Conservation (phyloP, 768 basidiomycete genomes). For the Tylopilus plumbeoviolaceoides region DNA sequence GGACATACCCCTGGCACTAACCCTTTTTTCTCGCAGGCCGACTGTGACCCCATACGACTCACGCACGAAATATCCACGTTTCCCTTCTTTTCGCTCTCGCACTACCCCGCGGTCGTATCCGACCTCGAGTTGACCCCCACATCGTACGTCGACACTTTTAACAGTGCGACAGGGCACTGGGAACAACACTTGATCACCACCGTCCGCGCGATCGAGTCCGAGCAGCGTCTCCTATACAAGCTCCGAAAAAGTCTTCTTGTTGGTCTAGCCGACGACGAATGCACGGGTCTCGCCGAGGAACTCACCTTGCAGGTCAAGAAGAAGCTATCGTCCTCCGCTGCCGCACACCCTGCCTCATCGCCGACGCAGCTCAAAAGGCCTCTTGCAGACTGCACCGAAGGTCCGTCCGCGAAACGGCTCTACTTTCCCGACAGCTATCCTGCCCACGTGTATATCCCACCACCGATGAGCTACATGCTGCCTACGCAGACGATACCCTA, state of each 20-base stretch:
- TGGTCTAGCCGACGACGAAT: constrained; percentile 54
- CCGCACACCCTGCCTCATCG: background rate
- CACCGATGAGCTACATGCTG: constrained; percentile 26
- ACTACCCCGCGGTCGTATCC: constrained; percentile 46
- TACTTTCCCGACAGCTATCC: constrained; percentile 27
- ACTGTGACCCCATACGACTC: constrained; percentile 53
- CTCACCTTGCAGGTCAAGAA: constrained; percentile 41
- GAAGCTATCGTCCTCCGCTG: constrained; percentile 7
- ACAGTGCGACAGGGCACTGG: constrained; percentile 54
- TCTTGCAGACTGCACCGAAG: constrained; percentile 21
- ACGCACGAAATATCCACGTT: constrained; percentile 58
- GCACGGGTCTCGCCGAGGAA: constrained; percentile 53
- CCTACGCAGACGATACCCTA: constrained; percentile 27
- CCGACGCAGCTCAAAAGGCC: constrained; percentile 27
- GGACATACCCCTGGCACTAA: constrained; percentile 3
- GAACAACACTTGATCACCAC: constrained; percentile 60
- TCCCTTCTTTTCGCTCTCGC: constrained; percentile 58
- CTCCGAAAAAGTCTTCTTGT: constrained; percentile 55
- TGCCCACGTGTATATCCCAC: constrained; percentile 28
- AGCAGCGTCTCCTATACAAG: constrained; percentile 62
- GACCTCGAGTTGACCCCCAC: constrained; percentile 50
- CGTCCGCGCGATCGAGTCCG: constrained; percentile 54
- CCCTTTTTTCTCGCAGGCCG: constrained; percentile 33
- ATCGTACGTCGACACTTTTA: constrained; percentile 61
- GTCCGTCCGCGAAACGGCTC: constrained; percentile 26